Conservation (phyloP, 345 rosid species). For the Turritis glabra region DNA sequence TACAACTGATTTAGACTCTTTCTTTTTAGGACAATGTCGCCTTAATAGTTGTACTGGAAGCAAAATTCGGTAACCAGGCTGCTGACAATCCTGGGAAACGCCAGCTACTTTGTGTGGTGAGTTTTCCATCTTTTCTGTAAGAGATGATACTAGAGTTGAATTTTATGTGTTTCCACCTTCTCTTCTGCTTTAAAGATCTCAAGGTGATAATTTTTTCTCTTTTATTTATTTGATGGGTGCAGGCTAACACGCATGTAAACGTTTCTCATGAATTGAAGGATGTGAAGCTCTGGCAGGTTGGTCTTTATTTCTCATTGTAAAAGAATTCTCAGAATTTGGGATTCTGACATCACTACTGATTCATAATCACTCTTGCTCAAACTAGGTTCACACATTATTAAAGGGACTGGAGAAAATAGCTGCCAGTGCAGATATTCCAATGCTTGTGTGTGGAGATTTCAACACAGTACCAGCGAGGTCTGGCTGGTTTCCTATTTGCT, state of each 20-base stretch:
- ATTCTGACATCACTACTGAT: not conserved
- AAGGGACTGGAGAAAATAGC: conserved; percentile 98
- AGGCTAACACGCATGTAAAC: conserved; percentile 97
- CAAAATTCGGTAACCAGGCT: conserved; percentile 86
- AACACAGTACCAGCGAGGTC: conserved; percentile 87
- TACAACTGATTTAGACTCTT: conserved; percentile 24
- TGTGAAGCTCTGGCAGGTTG: conserved; percentile 99
- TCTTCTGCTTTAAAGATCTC: conserved; percentile 5
- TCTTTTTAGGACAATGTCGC: conserved; percentile 83
- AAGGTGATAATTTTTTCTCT: conserved; percentile 17
- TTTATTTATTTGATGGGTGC: conserved; percentile 37
- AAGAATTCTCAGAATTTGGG: not conserved
- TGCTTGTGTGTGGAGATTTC: conserved; percentile 99
- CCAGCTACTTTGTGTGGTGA: conserved; percentile 94
- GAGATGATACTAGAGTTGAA: not conserved
- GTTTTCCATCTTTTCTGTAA: conserved; percentile 23
- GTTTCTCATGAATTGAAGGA: conserved; percentile 85
- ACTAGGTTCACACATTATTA: conserved; percentile 89
- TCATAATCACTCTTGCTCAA: conserved; percentile 24
- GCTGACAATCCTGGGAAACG: conserved; percentile 83
- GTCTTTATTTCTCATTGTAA: conserved; percentile 15
- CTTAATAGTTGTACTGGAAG: conserved; percentile 85
- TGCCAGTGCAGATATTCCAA: conserved; percentile 95
- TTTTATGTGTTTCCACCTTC: not conserved
- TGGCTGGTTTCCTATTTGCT: conserved; percentile 24